Evolutionary conservation across 2,329 filamentous ascomycete species (phyloP).

Genomic region (Diplodia sapinea): DNA sequence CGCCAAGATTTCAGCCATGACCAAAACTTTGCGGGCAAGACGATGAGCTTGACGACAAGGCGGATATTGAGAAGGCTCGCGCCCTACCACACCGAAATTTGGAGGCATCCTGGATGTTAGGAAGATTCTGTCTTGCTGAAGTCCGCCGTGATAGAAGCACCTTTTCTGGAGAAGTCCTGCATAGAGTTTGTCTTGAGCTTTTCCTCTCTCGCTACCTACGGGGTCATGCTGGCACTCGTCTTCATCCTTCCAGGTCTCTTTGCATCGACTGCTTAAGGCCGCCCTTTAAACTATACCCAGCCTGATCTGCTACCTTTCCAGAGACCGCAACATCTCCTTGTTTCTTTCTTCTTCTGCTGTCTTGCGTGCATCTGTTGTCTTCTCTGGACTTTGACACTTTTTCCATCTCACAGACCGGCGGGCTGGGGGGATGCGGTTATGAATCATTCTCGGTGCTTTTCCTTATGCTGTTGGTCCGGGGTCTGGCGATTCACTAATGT

Average conservation of each 20-base stretch:
- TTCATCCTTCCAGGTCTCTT: conserved; percentile 17
- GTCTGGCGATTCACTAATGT: conserved; percentile 27
- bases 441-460: conserved; percentile 24
- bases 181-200: conserved; percentile 23
- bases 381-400: conserved; percentile 16
- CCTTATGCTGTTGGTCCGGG: neutral
- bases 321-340: conserved; percentile 23
- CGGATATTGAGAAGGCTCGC: neutral
- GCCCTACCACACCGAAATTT: neutral
- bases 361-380: conserved; percentile 8
- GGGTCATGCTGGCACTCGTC: conserved; percentile 11
- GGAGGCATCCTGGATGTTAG: conserved; percentile 15
- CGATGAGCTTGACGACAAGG: neutral
- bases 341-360: conserved; percentile 10
- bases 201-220: conserved; percentile 1
- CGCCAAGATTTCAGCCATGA: neutral
- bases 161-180: conserved; percentile 25
- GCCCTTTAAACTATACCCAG: conserved; percentile 30
- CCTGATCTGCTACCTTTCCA: conserved; percentile 29
- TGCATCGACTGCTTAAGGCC: conserved; percentile 17
- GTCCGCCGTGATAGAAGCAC: conserved; percentile 18
- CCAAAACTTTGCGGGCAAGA: neutral
- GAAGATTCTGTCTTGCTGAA: conserved; percentile 17
- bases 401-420: conserved; percentile 16
- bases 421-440: neutral